Evolutionary conservation across 768 basidiomycete genomes (phyloP), one percentile per base, ranked within the genome.

Genomic region (Agrocybe praecox): DNA sequence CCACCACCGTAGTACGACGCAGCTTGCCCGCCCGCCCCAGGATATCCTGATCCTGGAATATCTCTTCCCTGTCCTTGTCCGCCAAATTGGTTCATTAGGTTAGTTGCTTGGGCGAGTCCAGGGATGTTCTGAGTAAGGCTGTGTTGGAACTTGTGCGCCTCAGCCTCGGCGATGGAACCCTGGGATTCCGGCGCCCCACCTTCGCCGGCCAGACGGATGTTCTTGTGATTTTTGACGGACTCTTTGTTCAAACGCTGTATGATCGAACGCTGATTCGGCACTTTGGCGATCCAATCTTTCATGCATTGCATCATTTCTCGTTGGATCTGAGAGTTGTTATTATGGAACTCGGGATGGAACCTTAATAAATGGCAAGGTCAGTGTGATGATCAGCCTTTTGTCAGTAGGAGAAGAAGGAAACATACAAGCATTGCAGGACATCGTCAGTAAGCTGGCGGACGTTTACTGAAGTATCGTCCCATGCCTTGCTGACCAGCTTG

Each of bases 271-370:
- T 83, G 78, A 54, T 76, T 75, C 14, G 71, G 49, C 12, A 87
- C 79, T 8, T 72, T 72, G 47, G 80, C 67, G 36, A 85, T 74
- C 90, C 90, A 92, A 42, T 69, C 72, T 40, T 70, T 74, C 83
- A 94, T 81, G 62, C 77, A 83, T 57, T 82, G 80, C 57, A 91
- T 68, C 91, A 94, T 93, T 62, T 90, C 84, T 52, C 82, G 78
- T 69, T 94, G 92, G 29, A 93, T 76, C 57, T 80, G 78, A 1
- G 87, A 89, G 59, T 74, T 70, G 29, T 69, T 65, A 66, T 87
- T 80, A 67, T 88, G 85, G 78, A 92, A 94, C 60, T 90, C 87
- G 15, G 92, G 92, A 69, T 94, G 92, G 80, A 94, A 92, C 21
- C 90, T 91, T 44, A 7, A 46, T 29, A 7, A 18, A 2, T 42